Base-by-base conservation (phyloP, 257 asterid genomes). In the Buddleja alternifolia region DNA sequence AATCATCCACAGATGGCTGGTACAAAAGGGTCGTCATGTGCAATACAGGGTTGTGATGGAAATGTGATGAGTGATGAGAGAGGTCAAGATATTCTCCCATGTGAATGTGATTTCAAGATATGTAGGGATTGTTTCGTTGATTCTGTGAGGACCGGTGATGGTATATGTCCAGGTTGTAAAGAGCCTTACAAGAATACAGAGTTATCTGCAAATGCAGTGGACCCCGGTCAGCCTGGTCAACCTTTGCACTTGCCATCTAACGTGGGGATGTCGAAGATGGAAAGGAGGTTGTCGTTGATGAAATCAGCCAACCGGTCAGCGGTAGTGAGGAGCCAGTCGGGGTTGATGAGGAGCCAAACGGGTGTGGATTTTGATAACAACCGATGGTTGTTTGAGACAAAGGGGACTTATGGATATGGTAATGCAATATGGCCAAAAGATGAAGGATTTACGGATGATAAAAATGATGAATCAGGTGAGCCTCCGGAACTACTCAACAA, bases 1-100 rank as follows among this genome's bases (percentile, higher is more conserved):
- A 86, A 58, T 69, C 96, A 89, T 73, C 96, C 96, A n/a, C 95
- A 88, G 73, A 86, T 88, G 93, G 90, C 90, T 46, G 96, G 96
- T 21, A 73, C 75, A 15, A 84, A 86, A 80, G 96, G 94, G 24
- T 89, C 96, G 2, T 83, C 87, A 0, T 89, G 94, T 67, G 83
- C 94, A 0, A 50, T 89, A 54, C 80, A 59, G 1, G 96, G 96
- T 16, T 89, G 96, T 42, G 94, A 89, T 67, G 96, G 89, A 41
- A 86, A 81, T 34, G 92, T 77, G 50, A 83, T 89, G 92, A 86
- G 87, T 24, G 94, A 89, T 21, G 90, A 72, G 78, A 85, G 92
- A 77, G 96, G 95, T 20, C 79, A 73, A 8, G 92, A 86, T 72
- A 80, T 89, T 65, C 87, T 89, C 45, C 96, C 92, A 0, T 89